Base-by-base conservation (phyloP, 2,329 filamentous ascomycete species). In the Aspergillus oerlinghausenensis region DNA sequence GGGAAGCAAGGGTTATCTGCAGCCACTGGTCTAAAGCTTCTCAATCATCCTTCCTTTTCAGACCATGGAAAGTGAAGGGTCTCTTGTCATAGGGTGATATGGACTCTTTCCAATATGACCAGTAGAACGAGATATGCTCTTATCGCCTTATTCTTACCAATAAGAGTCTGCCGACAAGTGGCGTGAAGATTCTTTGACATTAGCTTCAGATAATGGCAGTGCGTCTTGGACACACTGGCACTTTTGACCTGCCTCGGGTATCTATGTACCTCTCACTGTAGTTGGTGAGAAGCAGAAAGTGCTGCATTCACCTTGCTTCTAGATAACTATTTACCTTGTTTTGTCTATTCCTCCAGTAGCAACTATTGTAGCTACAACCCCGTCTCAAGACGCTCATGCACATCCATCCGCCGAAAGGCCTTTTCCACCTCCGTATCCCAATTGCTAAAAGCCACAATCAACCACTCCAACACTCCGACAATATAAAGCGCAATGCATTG, bases 401-500 rank as follows among this genome's bases (percentile, higher is more conserved):
- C 71, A 65, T 91, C 88, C 78, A 93, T 85, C 56, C 90, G 80
- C 55, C 83, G 80, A 68, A 91, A 86, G 0, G 89, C 89, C 65
- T 84, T 87, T 55, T 81, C 73, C 28, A 92, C 88, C 73, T 93
- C 86, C 55, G 79, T 74, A 1, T 90, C 82, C 90, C 90, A 96
- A 63, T 90, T 80, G 70, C 88, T 91, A 71, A 86, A 80, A 1
- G 84, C 86, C 26, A 96, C 89, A 67, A 95, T 88, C 2, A 82
- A 75, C 91, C 91, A 95, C 70, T 96, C 89, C 10, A 89, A 70
- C 1, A 81, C 77, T 2, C 91, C 91, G 0, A 95, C 91, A 23
- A 94, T 77, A 68, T 92, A 95, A 32, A 96, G 73, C 0, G 89
- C 89, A 59, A 90, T 85, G 67, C 89, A 92, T 69, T 93, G 89